Evolutionary conservation across 179 eudicot genomes (phyloP), one percentile per base, ranked within the genome.

Genomic region (Amaranthus tricolor): DNA sequence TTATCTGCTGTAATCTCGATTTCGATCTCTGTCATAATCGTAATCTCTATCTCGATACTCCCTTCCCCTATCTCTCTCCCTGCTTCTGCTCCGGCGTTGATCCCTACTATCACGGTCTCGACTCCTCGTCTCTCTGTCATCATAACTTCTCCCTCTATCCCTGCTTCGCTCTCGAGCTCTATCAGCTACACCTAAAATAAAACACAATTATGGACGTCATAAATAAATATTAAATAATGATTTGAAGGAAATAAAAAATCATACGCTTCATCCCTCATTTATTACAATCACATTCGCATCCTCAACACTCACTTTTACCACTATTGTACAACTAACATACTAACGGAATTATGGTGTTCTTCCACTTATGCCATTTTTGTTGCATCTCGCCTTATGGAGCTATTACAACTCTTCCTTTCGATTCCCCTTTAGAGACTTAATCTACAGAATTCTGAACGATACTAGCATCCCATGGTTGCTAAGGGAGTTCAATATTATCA

Each of bases 61-160:
- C 76, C 88, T 74, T 67, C 86, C 88, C 76, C 90, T 84, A 53
- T 82, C 95, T 76, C 92, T 79, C 56, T 87, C 91, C 73, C 83
- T 81, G 72, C 93, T 90, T 73, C 89, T 82, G 84, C 94, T 88
- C 51, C 85, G 77, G 45, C 75, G 87, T 76, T 90, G 81, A 66
- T 85, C 85, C 76, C 88, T 83, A 51, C 82, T 88, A 66, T 86
- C 91, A 55, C 84, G 84, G 24, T 84, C 95, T 77, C 88, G 86
- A 86, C 95, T 88, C 81, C 88, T 89, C n/a, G 59, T 73, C 45
- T 84, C 85, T 61, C 88, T 87, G 47, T 85, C 88, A 54, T 84
- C 92, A 48, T 86, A 78, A 62, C 80, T 87, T 79, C 89, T 88
- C 81, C 90, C 86, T 80, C 81, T 83, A 62, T 88, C 92, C 71